Conservation (phyloP, 805 yeast species). For the Metschnikowia peoriensis region DNA sequence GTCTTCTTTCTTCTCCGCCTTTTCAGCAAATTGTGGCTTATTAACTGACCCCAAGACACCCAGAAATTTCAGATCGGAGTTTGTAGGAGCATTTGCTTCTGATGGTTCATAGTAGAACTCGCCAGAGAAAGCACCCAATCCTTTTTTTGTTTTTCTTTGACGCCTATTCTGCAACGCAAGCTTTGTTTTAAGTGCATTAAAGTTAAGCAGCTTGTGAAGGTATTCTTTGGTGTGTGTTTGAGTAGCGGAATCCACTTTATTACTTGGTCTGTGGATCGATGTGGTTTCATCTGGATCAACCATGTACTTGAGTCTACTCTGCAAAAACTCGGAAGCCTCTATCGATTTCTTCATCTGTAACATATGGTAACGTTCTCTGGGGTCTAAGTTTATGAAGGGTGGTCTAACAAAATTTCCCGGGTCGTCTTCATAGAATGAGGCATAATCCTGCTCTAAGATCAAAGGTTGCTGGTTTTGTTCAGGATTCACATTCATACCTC, state of each 20-base stretch:
- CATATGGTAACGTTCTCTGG: constrained; percentile 41
- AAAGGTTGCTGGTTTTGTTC: constrained; percentile 13
- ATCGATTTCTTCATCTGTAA: constrained; percentile 39
- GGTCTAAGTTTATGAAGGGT: constrained; percentile 44
- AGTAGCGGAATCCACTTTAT: constrained; percentile 40
- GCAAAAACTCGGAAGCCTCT: constrained; percentile 35
- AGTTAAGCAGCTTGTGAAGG: constrained; percentile 28
- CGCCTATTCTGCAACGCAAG: constrained; percentile 12
- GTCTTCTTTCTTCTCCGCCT: neutral
- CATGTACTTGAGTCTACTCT: constrained; percentile 37
- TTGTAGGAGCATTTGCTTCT: neutral
- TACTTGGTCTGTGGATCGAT: constrained; percentile 18
- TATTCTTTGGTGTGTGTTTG: constrained; percentile 38
- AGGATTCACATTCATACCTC: neutral
- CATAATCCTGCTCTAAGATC: constrained; percentile 31
- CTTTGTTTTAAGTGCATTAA: constrained; percentile 21
- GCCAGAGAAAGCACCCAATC: constrained; percentile 31
- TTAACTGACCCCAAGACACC: constrained; percentile 37
- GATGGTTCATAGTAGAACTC: constrained; percentile 35
- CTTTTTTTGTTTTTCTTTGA: constrained; percentile 18
- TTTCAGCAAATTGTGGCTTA: constrained; percentile 29
- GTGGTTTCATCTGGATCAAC: constrained; percentile 40
- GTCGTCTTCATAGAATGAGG: constrained; percentile 34
- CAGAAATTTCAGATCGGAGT: constrained; percentile 15
- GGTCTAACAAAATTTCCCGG: constrained; percentile 41